Evolutionary conservation across 2,329 filamentous ascomycete genomes (phyloP), one percentile per base, ranked within the genome.

Genomic region (Clarireedia homoeocarpa): DNA sequence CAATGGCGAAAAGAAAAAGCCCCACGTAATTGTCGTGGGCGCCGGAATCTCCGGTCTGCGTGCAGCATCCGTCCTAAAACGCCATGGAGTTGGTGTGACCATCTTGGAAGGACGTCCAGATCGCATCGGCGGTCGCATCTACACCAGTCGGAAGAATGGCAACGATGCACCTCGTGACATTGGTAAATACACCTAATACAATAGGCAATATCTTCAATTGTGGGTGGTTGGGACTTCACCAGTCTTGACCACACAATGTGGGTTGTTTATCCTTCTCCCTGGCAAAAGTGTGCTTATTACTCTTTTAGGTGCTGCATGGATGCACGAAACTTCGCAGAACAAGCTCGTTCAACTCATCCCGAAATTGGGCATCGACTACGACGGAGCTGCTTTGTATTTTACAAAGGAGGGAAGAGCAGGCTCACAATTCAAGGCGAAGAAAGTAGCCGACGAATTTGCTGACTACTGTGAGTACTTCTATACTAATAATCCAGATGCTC

Each of bases 41-140:
- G 79, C 78, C 24, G 81, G 81, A 4, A 74, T 82, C 42, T 77
- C 79, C n/a, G 80, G 80, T 1, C 67, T 83, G 46, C 72, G 78
- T 59, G 79, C 77, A 58, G 79, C 80, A 26, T 77, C 81, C 51
- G 68, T 82, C 1, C 67, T 83, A n/a, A 66, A 81, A 3, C 72
- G 75, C 45, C 73, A 76, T 61, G 79, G 78, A 23, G 73, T 75
- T 58, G 71, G 74, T 47, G 79, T 83, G 9, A 80, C 77, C 0
- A 76, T 83, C 38, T 70, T 82, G 26, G 80, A 83, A 65, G 80
- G 76, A 6, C 71, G 80, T 36, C 59, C 71, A 59, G 68, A 79
- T 65, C 71, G 79, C 27, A 70, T 83, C 56, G 80, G 80, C 15
- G 81, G 81, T 52, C 70, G 72, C 52, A 73, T 73, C 58, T 66